Evolutionary conservation across 345 rosid genomes (phyloP).

Genomic region (Rubroshorea leprosula): DNA sequence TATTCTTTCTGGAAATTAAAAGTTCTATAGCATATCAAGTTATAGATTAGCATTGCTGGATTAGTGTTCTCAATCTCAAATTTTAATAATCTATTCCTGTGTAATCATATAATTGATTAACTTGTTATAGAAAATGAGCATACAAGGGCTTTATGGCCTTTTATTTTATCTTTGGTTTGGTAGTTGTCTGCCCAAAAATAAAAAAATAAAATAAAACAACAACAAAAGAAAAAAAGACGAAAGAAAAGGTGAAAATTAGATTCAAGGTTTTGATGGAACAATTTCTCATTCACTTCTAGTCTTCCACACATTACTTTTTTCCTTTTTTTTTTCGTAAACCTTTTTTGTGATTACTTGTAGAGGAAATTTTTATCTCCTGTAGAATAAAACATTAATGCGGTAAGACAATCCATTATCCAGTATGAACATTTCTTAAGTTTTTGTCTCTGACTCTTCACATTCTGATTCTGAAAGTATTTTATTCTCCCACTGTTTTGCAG

Average conservation of each 20-base stretch:
- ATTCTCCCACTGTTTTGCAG: conserved; percentile 40
- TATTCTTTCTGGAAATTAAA: background rate
- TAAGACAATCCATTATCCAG: background rate
- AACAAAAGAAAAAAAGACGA: too few relatives aligned
- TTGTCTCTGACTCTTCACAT: background rate
- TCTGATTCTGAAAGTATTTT: background rate
- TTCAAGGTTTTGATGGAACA: background rate
- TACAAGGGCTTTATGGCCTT: too few relatives aligned
- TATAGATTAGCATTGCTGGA: conserved; percentile 6
- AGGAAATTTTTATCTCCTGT: background rate
- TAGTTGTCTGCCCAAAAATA: background rate
- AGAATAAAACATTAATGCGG: background rate
- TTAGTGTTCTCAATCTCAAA: background rate
- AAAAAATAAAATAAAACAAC: too few relatives aligned
- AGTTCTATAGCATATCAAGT: conserved; percentile 1
- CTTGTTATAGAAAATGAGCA: background rate
- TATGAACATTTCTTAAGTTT: background rate
- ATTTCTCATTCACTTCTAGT: background rate
- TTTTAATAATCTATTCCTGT: background rate
- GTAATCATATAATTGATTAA: background rate
- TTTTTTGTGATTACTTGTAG: background rate
- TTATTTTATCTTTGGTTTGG: background rate
- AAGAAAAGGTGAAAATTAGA: too few relatives aligned
- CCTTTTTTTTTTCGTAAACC: background rate
- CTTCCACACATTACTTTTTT: background rate